Evolutionary conservation across 2,329 filamentous ascomycete species (phyloP).

Genomic region (Claviceps arundinis): DNA sequence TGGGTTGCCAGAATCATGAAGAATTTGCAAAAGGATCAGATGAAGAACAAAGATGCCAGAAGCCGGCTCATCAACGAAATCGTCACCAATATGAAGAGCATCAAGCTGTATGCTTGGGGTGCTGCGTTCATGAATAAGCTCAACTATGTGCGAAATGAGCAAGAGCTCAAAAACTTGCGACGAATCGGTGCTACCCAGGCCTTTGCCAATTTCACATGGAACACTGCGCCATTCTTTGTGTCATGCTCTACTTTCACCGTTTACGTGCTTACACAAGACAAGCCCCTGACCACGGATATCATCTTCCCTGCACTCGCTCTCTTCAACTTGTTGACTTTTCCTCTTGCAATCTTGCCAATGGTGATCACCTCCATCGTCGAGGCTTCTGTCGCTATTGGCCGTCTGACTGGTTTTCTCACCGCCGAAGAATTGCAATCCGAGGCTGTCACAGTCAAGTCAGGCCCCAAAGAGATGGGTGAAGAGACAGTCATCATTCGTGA

Average conservation of each 20-base stretch:
- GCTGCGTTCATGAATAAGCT: slow-evolving; percentile 95
- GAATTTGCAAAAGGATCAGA: slow-evolving; percentile 84
- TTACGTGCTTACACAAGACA: slow-evolving; percentile 73
- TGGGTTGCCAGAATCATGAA: slow-evolving; percentile 89
- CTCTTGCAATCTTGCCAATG: slow-evolving; percentile 88
- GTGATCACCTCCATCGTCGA: slow-evolving; percentile 95
- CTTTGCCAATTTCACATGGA: slow-evolving; percentile 96
- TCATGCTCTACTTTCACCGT: slow-evolving; percentile 94
- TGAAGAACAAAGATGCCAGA: slow-evolving; percentile 97
- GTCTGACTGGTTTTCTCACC: slow-evolving; percentile 70
- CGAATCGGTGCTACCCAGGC: slow-evolving; percentile 93
- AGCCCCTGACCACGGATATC: slow-evolving; percentile 80
- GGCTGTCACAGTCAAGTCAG: slow-evolving; percentile 57
- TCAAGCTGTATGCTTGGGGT: slow-evolving; percentile 97
- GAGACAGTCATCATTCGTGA: slow-evolving; percentile 75
- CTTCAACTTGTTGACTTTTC: slow-evolving; percentile 94
- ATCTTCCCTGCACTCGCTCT: slow-evolving; percentile 87
- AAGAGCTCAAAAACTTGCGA: slow-evolving; percentile 85
- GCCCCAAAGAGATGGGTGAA: slow-evolving; percentile 66
- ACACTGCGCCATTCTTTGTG: slow-evolving; percentile 90
- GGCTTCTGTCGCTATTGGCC: slow-evolving; percentile 79
- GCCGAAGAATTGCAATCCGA: slow-evolving; percentile 85
- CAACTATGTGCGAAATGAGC: slow-evolving; percentile 89
- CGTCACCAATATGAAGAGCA: slow-evolving; percentile 98
- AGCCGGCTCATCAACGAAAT: slow-evolving; percentile 95